Evolutionary conservation across 768 basidiomycete genomes (phyloP), one percentile per base, ranked within the genome.

Genomic region (Suillus subalutaceus): DNA sequence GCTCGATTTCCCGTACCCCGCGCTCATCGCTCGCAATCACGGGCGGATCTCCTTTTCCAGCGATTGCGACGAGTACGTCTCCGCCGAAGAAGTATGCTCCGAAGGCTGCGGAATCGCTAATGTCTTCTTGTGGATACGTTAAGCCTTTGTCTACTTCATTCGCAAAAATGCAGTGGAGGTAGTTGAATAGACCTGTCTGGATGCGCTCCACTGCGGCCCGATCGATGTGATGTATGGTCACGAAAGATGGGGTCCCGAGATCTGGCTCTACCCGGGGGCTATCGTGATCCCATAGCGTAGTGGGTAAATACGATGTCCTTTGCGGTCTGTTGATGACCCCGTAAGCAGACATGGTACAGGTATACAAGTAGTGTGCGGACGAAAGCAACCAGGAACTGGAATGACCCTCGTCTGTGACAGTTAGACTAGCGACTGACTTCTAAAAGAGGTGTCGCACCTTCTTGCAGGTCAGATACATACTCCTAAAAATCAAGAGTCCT

Each of bases 91-190:
- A 96, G 76, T 94, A 94, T 13, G 82, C 80, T 65, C 83, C 85
- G 77, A 95, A 97, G 3, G 82, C 78, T 40, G 84, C 77, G 30
- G 82, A 80, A 7, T 80, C 78, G 62, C 83, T 80, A 20, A 83
- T 79, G 48, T 83, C 84, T 77, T 94, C 92, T 77, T 96, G 95
- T 0, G 95, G 94, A 76, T 96, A 97, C 9, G 95, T 94, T 68
- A 80, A 72, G 1, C 96, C 96, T 56, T 85, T 85, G 64, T 88
- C 89, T 15, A 97, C 81, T 70, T 91, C 93, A 62, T 82, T 81
- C n/a, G 86, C 85, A 76, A 97, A 96, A 32, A 87, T 79, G 40
- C 66, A 46, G 68, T 84, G 83, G 20, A 93, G 83, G 71, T 89
- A 85, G 26, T 87, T 82, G 63, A 92, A 72, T 46, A 94, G 78